A percentile compares a stretch with the other conserved stretches of the same genome.
Conservation (phyloP, 441 rosid species). For the Melianthus villosus region DNA sequence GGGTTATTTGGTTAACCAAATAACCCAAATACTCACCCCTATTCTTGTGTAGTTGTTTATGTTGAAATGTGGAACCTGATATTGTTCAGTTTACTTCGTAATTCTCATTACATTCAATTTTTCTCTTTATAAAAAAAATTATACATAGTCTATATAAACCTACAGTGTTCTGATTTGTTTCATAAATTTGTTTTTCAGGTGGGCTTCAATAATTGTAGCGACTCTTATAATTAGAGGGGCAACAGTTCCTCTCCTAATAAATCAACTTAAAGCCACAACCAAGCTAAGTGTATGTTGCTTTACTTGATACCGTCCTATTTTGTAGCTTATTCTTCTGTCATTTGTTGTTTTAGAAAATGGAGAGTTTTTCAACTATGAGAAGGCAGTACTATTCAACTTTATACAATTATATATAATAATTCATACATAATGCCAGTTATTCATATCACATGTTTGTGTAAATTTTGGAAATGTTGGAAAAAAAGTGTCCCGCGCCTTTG, state of each 20-base stretch:
- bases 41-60: not conserved
- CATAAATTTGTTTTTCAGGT: slow-evolving; percentile 59
- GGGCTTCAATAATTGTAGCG: slow-evolving; percentile 60
- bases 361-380: too few species aligned
- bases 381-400: too few species aligned
- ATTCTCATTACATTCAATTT: too few species aligned
- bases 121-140: too few species aligned
- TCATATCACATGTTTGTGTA: too few species aligned
- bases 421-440: too few species aligned
- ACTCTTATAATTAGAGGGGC: slow-evolving; percentile 50
- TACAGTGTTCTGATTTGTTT: not conserved
- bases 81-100: not conserved
- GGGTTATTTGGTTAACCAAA: too few species aligned
- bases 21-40: too few species aligned
- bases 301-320: not conserved
- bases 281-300: slow-evolving; percentile 43
- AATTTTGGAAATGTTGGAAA: too few species aligned
- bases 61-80: not conserved
- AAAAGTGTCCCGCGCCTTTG: too few species aligned
- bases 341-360: not conserved
- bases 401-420: too few species aligned
- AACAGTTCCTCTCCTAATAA: slow-evolving; percentile 58
- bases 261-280: slow-evolving; percentile 61
- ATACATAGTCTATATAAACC: too few species aligned
- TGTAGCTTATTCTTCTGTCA: not conserved